Conservation (phyloP, 2,329 filamentous ascomycete species). For the Sporothrix brasiliensis region DNA sequence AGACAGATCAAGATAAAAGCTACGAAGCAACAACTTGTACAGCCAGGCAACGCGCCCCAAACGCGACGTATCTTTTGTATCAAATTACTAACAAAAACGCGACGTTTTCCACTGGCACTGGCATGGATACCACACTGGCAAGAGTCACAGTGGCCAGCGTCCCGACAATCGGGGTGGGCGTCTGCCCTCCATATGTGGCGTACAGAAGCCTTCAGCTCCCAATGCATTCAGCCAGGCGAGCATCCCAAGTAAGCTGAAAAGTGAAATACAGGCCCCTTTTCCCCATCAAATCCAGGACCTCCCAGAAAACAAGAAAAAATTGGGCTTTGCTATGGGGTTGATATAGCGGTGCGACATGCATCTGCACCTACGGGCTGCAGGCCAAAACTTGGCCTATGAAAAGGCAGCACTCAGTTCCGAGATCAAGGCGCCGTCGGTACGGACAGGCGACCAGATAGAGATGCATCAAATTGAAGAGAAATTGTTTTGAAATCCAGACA, state of each 20-base stretch:
- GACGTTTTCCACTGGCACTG: not conserved
- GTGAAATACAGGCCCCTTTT: conserved; percentile 9
- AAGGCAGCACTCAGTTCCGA: not conserved
- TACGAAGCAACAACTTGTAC: not conserved
- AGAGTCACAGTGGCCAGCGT: conserved; percentile 1
- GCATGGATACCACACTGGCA: conserved; percentile 18
- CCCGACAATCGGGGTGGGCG: not conserved
- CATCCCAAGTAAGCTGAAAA: conserved; percentile 16
- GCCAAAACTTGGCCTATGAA: conserved; percentile 10
- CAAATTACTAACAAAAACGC: not conserved
- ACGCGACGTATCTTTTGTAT: too few species aligned
- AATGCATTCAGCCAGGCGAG: not conserved
- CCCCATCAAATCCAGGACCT: not conserved
- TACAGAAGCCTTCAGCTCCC: not conserved
- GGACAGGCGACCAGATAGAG: not conserved
- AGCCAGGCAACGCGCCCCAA: too few species aligned
- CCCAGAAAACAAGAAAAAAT: not conserved
- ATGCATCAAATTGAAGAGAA: not conserved
- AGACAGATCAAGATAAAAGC: not conserved
- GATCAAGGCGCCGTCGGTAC: conserved; percentile 7
- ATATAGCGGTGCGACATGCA: not conserved
- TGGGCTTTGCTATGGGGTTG: not conserved
- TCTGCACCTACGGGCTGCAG: not conserved
- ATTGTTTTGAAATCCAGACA: not conserved
- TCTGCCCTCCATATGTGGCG: not conserved